Evolutionary conservation across 768 basidiomycete species (phyloP), one percentile per base, ranked within the genome.

Genomic region (Leccinum uliginosum): DNA sequence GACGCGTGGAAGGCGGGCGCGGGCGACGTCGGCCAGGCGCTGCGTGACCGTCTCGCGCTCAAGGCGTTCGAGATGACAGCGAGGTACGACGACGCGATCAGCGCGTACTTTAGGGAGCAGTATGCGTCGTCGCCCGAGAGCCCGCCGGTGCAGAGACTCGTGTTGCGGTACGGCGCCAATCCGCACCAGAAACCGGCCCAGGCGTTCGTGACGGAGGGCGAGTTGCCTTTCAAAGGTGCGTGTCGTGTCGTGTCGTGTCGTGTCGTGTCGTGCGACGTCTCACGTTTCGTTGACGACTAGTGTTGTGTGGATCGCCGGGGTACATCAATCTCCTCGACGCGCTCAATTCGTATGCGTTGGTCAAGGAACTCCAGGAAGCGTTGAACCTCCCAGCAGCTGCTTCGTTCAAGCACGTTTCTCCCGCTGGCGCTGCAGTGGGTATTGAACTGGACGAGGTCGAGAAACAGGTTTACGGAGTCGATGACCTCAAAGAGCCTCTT

Each of bases 361-460:
- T 99, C 55, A 91, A 87, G 66, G 97, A 99, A 70, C 83, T 99
- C 3, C 86, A 92, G 47, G 90, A 84, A 56, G 91, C 91, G 1
- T 83, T 98, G 55, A 74, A 78, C 34, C 84, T 98, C 47, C 95
- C 97, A 17, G 97, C 97, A 14, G 96, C 97, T 12, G 96, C 97
- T 0, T 98, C 95, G 1, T 99, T 98, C 86, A 99, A 99, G 76
- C 97, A 99, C 68, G 97, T 99, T 58, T 98, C 96, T 17, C 97
- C 97, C 11, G 97, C 97, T 2, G 97, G 97, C 51, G 94, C 91
- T 6, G 97, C 95, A 26, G 91, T 98, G 12, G 96, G 94, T 23
- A 71, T 97, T 55, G 83, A 83, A 67, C 80, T 99, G 45, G 80
- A 85, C 62, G 87, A 90, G 27, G 81, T 79, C 0, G 95, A 98